Percentiles rank a stretch among this genome's conserved stretches.
Conservation (phyloP, 495 filamentous ascomycete species). For the Hypoxylon lienhwacheense region DNA sequence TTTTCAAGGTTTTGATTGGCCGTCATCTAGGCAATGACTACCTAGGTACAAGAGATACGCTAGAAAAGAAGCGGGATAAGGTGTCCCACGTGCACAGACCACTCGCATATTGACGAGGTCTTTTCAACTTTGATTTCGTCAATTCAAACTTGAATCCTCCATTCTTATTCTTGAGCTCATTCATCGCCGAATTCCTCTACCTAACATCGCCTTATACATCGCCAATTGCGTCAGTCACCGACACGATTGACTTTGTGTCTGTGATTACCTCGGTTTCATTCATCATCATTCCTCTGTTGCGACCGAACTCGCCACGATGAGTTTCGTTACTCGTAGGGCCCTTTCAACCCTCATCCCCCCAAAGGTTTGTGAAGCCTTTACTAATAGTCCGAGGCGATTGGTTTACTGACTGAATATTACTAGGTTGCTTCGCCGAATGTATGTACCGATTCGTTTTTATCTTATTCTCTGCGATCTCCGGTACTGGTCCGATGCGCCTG, state of each 20-base stretch:
- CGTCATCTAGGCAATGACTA: slow-evolving; percentile 23
- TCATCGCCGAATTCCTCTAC: slow-evolving; percentile 28
- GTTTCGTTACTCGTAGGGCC: slow-evolving; percentile 81
- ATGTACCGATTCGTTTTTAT: slow-evolving; percentile 49
- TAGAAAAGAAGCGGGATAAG: neutral
- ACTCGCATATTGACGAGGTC: slow-evolving; percentile 32
- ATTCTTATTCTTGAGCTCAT: slow-evolving; percentile 37
- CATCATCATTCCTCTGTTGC: slow-evolving; percentile 30
- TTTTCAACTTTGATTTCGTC: slow-evolving; percentile 40
- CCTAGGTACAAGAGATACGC: slow-evolving; percentile 9
- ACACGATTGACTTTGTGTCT: slow-evolving; percentile 32
- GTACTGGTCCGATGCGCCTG: neutral
- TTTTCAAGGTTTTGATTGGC: slow-evolving; percentile 37
- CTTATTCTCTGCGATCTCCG: slow-evolving; percentile 1
- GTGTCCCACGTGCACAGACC: slow-evolving; percentile 16
- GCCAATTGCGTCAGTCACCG: slow-evolving; percentile 31
- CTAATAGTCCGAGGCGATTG: neutral
- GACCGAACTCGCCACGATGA: slow-evolving; percentile 68
- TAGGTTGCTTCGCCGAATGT: slow-evolving; percentile 88
- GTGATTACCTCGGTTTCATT: slow-evolving; percentile 20
- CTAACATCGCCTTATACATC: slow-evolving; percentile 29
- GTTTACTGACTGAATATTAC: slow-evolving; percentile 34
- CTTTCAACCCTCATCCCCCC: slow-evolving; percentile 98
- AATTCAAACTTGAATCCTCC: slow-evolving; percentile 9
- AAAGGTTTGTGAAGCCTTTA: slow-evolving; percentile 68